These are phyloP conservation scores for Hypoxylon sp. DNA, from an alignment of 2,329 filamentous ascomycete species.

Conservation along the genomic window DNA sequence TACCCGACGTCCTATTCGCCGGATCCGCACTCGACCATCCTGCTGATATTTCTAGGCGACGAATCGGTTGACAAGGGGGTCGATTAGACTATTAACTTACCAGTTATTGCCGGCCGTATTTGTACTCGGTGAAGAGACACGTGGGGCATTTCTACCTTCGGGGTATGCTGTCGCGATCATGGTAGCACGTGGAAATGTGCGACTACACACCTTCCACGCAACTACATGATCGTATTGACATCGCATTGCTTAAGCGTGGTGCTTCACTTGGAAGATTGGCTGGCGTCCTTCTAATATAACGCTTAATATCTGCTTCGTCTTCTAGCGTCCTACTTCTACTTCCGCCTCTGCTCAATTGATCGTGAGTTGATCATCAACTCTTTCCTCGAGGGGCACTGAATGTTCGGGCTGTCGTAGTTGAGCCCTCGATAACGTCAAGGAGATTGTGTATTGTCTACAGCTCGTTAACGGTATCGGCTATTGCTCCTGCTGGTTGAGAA, in stretches of 20 bases:
- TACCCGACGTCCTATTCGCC: constrained; percentile 35
- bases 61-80: constrained; percentile 13
- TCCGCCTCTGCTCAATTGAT: too few species aligned
- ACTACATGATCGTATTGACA: not conserved
- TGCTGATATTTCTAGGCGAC: constrained; percentile 24
- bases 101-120: constrained; percentile 4
- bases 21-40: not conserved
- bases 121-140: constrained; percentile 14
- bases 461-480: too few species aligned
- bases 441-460: too few species aligned
- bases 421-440: too few species aligned
- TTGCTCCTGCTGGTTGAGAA: too few species aligned
- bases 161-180: not conserved
- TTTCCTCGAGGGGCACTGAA: too few species aligned
- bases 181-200: not conserved
- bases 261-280: too few species aligned
- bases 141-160: constrained; percentile 22
- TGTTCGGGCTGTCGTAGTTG: too few species aligned
- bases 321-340: too few species aligned
- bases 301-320: too few species aligned
- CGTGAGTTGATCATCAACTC: too few species aligned
- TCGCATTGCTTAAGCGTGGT: not conserved
- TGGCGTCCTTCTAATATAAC: too few species aligned
- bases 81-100: not conserved
- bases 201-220: not conserved